Conservation (phyloP, 2,329 filamentous ascomycete genomes). For the Sordariomycetes sp. region DNA sequence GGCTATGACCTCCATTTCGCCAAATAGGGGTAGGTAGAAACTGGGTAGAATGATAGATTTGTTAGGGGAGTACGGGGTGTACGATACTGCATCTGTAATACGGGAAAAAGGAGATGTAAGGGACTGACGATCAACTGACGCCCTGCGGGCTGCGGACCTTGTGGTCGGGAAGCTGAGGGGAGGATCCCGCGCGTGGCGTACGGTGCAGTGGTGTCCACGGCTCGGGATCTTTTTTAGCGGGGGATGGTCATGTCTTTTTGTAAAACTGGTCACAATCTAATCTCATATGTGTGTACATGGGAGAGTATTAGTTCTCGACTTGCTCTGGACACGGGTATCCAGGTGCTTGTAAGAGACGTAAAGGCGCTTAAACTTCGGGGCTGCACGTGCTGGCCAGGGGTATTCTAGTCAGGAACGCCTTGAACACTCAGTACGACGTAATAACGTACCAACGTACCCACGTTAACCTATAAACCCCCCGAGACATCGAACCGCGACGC, state of each 20-base stretch:
- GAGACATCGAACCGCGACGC: not conserved
- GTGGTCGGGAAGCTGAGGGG: not conserved
- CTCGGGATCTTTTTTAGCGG: not conserved
- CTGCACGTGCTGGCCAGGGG: not conserved
- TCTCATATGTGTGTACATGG: not conserved
- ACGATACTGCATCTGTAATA: not conserved
- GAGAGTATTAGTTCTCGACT: too few relatives aligned
- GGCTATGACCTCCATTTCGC: constrained; percentile 97
- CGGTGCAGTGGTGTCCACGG: not conserved
- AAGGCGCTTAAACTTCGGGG: not conserved
- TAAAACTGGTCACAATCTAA: not conserved
- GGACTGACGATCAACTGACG: not conserved
- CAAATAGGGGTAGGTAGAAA: constrained; percentile 48
- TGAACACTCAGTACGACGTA: too few relatives aligned
- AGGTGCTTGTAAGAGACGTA: not conserved
- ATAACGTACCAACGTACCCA: too few relatives aligned
- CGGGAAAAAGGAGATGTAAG: not conserved
- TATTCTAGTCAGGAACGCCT: too few relatives aligned
- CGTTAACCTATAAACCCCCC: too few relatives aligned
- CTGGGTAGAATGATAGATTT: not conserved
- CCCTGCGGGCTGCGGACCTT: not conserved
- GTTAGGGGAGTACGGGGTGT: not conserved
- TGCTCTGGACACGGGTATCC: too few relatives aligned
- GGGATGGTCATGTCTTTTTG: not conserved
- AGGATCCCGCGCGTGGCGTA: not conserved